Conservation (phyloP, 2,329 filamentous ascomycete species). For the Pseudogymnoascus sp. region DNA sequence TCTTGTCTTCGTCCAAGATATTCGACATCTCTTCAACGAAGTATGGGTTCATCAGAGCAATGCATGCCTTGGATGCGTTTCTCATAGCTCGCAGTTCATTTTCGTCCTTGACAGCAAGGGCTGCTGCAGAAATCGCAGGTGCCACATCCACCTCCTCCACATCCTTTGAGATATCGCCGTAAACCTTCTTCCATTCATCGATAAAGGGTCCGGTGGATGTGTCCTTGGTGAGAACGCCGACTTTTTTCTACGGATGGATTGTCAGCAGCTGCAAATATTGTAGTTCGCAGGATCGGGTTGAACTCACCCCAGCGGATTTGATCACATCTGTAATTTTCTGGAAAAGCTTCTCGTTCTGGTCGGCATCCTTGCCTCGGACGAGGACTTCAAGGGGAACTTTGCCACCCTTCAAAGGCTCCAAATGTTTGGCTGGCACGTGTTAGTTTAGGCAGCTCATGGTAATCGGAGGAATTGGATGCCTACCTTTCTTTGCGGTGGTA, state of each 20-base stretch:
- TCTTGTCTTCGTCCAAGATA: constrained; percentile 92
- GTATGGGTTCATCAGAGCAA: constrained; percentile 89
- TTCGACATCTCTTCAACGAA: constrained; percentile 98
- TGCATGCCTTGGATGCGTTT: constrained; percentile 87
- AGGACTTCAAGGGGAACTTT: constrained; percentile 89
- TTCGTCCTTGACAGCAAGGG: constrained; percentile 90
- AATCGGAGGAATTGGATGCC: constrained; percentile 11
- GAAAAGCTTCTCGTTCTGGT: constrained; percentile 87
- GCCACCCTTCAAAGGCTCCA: constrained; percentile 85
- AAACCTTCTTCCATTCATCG: constrained; percentile 89
- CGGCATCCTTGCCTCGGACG: constrained; percentile 82
- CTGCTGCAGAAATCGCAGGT: constrained; percentile 69
- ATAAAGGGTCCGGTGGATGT: constrained; percentile 79
- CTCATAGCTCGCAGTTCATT: constrained; percentile 90
- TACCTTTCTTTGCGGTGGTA: constrained; percentile 96
- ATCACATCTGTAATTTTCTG: constrained; percentile 76
- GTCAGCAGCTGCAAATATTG: not conserved
- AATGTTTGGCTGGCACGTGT: constrained; percentile 66
- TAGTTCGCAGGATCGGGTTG: constrained; percentile 1
- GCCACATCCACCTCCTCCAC: constrained; percentile 83
- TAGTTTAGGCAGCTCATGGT: constrained; percentile 22
- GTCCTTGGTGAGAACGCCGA: constrained; percentile 81
- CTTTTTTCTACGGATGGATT: constrained; percentile 59
- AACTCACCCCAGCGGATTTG: constrained; percentile 73
- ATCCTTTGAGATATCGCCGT: constrained; percentile 71